phyloP scores from a whole-genome alignment of 129 eudicot genomes.

The Ambrosia trifida region DNA sequence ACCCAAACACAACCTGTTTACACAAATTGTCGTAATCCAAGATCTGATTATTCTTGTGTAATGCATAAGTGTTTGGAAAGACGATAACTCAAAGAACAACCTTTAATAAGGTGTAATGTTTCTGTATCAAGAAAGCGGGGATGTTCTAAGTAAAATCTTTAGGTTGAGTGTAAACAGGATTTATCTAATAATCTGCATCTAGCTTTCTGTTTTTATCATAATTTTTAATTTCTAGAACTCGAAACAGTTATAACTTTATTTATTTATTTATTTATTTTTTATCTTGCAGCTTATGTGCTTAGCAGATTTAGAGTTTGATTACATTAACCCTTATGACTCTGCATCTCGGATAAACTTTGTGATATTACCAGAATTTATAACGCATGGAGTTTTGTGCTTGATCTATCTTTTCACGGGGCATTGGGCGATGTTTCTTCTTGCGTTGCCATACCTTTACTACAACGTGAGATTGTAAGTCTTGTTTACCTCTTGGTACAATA shows the following conservation, averaged over 20 bases:
- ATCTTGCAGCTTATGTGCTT: conserved; percentile 93
- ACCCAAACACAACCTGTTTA: neutral
- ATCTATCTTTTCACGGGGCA: conserved; percentile 86
- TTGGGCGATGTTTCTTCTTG: conserved; percentile 87
- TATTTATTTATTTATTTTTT: neutral
- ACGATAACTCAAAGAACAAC: neutral
- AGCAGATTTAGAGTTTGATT: conserved; percentile 97
- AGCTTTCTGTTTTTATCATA: conserved; percentile 2
- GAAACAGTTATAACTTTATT: neutral
- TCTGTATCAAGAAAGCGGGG: neutral
- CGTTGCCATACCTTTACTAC: conserved; percentile 87
- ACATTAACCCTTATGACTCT: conserved; percentile 94
- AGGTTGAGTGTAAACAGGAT: neutral
- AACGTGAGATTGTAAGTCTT: conserved; percentile 80
- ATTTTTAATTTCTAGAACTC: conserved; percentile 1
- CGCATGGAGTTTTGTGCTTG: conserved; percentile 71
- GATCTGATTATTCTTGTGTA: too few species aligned
- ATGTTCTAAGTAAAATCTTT: neutral
- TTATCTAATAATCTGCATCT: neutral
- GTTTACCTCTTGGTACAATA: neutral
- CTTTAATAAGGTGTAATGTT: neutral
- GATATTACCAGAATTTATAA: conserved; percentile 79
- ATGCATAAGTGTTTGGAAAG: neutral
- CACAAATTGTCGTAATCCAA: too few species aligned
- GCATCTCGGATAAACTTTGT: conserved; percentile 85